A percentile compares a stretch with the other conserved stretches of the same genome.
These are phyloP conservation scores for Populus hybrid DNA, from an alignment of 441 rosid species.

Conservation along the genomic window DNA sequence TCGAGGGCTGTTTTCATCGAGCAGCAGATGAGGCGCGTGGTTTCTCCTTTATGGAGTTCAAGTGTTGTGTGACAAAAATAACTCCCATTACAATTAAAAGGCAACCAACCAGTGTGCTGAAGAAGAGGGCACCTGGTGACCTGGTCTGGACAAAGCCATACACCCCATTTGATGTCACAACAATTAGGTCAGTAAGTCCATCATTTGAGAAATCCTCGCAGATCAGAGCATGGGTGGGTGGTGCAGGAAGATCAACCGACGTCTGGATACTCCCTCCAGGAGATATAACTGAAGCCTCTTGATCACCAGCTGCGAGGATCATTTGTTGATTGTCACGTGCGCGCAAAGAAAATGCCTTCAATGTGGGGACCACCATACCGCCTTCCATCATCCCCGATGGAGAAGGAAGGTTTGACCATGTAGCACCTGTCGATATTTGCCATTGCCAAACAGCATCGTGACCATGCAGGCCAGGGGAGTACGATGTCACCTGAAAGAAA, in stretches of 20 bases:
- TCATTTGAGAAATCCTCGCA: constrained; percentile 89
- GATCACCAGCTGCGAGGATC: constrained; percentile 97
- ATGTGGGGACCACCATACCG: constrained; percentile 72
- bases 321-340: constrained; percentile 74
- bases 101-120: constrained; percentile 94
- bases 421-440: constrained; percentile 87
- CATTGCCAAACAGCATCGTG: constrained; percentile 94
- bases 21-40: constrained; percentile 63
- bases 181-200: constrained; percentile 80
- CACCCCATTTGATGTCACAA: constrained; percentile 82
- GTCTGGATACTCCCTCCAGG: constrained; percentile 79
- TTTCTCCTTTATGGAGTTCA: constrained; percentile 74
- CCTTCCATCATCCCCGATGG: constrained; percentile 87
- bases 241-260: constrained; percentile 72
- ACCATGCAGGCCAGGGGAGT: constrained; percentile 78
- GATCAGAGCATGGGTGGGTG: constrained; percentile 83
- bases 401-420: constrained; percentile 94
- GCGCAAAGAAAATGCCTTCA: constrained; percentile 70
- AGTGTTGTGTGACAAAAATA: constrained; percentile 79
- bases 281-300: constrained; percentile 78
- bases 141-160: constrained; percentile 95
- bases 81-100: constrained; percentile 91
- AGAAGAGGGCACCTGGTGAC: constrained; percentile 97
- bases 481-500: constrained; percentile 74
- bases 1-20: constrained; percentile 18